Evolutionary conservation across 148 eudicot species (phyloP).

Genomic region (Fallopia convolvulus): DNA sequence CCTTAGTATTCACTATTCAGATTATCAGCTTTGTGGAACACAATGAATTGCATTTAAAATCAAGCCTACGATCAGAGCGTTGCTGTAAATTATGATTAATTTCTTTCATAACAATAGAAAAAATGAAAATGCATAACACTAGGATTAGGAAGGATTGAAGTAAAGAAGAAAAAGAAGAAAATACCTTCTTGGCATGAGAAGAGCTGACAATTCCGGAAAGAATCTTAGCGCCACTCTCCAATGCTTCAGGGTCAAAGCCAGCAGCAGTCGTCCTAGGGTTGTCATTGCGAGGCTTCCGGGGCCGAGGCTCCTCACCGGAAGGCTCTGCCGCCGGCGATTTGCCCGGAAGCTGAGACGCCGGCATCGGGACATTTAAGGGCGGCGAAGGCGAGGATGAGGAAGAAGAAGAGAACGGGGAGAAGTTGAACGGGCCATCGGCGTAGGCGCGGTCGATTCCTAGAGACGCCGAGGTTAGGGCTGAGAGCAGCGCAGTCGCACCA

Average conservation of each 20-base stretch:
- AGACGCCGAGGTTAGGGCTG: constrained; percentile 44
- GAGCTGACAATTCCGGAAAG: constrained; percentile 43
- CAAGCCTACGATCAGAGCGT: too few relatives aligned
- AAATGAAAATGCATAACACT: neutral
- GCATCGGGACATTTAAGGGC: neutral
- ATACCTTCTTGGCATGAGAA: constrained; percentile 49
- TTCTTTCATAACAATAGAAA: too few relatives aligned
- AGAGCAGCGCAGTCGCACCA: constrained; percentile 41
- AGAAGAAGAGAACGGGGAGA: constrained; percentile 33
- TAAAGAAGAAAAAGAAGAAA: neutral
- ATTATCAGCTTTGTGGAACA: neutral
- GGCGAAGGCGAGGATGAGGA: constrained; percentile 22
- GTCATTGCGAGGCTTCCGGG: constrained; percentile 47
- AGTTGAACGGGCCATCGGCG: constrained; percentile 45
- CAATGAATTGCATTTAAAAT: neutral
- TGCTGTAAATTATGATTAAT: too few relatives aligned
- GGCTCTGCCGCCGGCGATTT: constrained; percentile 15
- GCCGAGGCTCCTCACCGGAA: constrained; percentile 2
- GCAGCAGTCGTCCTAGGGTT: constrained; percentile 76
- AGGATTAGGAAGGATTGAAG: neutral
- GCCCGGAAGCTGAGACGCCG: constrained; percentile 16
- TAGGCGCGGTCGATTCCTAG: constrained; percentile 32
- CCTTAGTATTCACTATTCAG: neutral
- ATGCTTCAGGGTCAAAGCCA: constrained; percentile 85
- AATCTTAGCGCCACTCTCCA: constrained; percentile 67